A percentile compares a stretch with the other conserved stretches of the same genome.
These are phyloP conservation scores for Stylonectria norvegica DNA, from an alignment of 2,329 filamentous ascomycete species.

Conservation along the genomic window DNA sequence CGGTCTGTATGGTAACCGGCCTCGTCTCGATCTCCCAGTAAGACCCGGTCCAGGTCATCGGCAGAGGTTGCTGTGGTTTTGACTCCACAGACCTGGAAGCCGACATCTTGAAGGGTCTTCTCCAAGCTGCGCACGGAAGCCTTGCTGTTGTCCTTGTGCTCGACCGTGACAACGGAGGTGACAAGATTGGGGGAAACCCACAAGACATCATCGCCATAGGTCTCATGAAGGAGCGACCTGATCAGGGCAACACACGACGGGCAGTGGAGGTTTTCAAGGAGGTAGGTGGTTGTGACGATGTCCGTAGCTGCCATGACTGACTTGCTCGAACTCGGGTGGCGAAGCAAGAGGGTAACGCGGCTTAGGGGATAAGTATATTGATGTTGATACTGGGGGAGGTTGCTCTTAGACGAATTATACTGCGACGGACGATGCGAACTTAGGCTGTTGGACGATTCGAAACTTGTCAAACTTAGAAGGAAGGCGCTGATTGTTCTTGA, in stretches of 20 bases:
- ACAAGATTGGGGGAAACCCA: slow-evolving; percentile 69
- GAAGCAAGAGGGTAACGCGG: no score
- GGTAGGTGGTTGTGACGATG: slow-evolving; percentile 55
- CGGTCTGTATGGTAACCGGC: slow-evolving; percentile 11
- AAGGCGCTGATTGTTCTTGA: no score
- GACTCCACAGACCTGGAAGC: slow-evolving; percentile 56
- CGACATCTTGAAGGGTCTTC: slow-evolving; percentile 50
- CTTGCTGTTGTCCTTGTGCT: slow-evolving; percentile 44
- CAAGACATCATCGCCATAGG: slow-evolving; percentile 43
- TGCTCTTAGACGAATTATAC: no score
- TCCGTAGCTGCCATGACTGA: slow-evolving; percentile 28
- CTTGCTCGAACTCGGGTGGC: no score
- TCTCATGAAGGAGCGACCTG: slow-evolving; percentile 51
- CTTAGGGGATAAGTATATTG: no score
- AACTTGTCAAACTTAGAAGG: no score
- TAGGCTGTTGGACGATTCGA: no score
- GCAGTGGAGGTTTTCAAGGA: slow-evolving; percentile 74
- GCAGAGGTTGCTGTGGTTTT: slow-evolving; percentile 35
- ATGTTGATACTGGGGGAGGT: no score
- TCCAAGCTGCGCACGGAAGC: slow-evolving; percentile 44
- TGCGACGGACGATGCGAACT: no score
- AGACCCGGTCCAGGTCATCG: slow-evolving; percentile 25
- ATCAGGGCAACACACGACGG: slow-evolving; percentile 70
- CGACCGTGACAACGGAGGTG: slow-evolving; percentile 64
- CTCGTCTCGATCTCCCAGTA: slow-evolving; percentile 21